Evolutionary conservation across 2,329 filamentous ascomycete species (phyloP), one percentile per base, ranked within the genome.

Genomic region (Venturia asperata): DNA sequence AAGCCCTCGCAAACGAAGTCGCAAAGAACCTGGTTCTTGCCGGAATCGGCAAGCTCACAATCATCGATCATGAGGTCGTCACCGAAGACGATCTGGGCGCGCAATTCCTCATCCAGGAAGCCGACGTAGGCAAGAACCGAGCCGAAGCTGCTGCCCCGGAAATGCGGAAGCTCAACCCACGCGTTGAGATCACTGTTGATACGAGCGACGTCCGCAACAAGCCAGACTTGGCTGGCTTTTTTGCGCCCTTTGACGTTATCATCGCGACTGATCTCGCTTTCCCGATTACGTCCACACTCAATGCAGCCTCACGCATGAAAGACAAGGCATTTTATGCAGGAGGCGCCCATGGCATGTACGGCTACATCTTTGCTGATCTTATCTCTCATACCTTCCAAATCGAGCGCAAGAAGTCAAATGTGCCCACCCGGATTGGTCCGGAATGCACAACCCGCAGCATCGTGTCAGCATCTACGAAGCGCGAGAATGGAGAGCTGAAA

Each of bases 11-110:
- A 66, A 95, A 93, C 74, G 94, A 99, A 78, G 89, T 97, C 64
- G 92, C 94, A 68, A 99, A 99, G 81, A 99, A 97, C 74, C 87
- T 99, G 27, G 93, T 97, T 21, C 85, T 99, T 2, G 92, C 94
- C 27, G 94, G 94, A 67, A 89, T 99, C 71, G 89, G 90, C 66
- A 93, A 91, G 41, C 82, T 99, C 67, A 97, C 93, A 19, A 86
- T 99, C 65, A 81, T 94, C 66, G 94, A 99, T 77, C 84, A 90
- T 71, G 86, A 88, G 64, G 68, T 78, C 11, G 89, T 96, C 65
- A 88, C 85, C 0, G 87, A 92, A 71, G 85, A 88, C 62, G 93
- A 97, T 74, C 79, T 96, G 1, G 90, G 78, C 41, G 75, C 78
- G 17, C 77, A 81, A 63, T 82, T 97, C 79, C 90, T 97, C 76